Evolutionary conservation across 192 early-diverging fungal species (phyloP), one percentile per base, ranked within the genome.

Genomic region (Dimargaris xerosporica): DNA sequence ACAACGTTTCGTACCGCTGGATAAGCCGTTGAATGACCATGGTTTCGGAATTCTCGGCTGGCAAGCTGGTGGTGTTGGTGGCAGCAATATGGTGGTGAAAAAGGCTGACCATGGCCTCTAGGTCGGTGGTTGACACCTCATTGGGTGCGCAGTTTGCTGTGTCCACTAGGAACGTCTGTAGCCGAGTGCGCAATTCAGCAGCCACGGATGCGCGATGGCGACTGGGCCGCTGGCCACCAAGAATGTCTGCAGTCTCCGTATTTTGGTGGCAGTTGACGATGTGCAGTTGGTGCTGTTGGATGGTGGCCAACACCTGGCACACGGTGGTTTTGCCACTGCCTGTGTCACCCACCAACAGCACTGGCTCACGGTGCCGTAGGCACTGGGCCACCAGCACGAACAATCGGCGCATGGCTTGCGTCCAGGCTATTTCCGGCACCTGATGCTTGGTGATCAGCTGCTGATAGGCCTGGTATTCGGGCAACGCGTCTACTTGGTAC

Each of bases 271-370:
- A 94, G 70, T 97, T 99, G 56, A 99, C 90, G 53, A 93, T 87
- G 61, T 85, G 82, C 44, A 99, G 72, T 21, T 80, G 76, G 34
- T 77, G 74, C 7, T 68, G 55, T 26, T 76, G 75, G 13, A 90
- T 71, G 17, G 81, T 72, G 0, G 91, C 84, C 12, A 99, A 68
- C 73, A 99, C 84, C 71, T 99, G 91, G 71, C 91, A 94, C 3
- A 97, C 91, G 23, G 93, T 97, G 11, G 96, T 99, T 69, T 97
- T 99, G 54, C 94, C 96, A 68, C 88, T 88, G n/a, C 96, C 96
- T 21, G 96, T 97, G 66, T 96, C 96, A 53, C 96, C 96, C 6
- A 99, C 91, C 6, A 99, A 76, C 41, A 99, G 70, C 29, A 96
- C 87, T 17, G 96, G 94, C 67, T 99, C 96, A 59, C 83, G 77